phyloP scores from a whole-genome alignment of 805 yeast species.

The fission yeast (Schizosaccharomyces pombe) region DNA sequence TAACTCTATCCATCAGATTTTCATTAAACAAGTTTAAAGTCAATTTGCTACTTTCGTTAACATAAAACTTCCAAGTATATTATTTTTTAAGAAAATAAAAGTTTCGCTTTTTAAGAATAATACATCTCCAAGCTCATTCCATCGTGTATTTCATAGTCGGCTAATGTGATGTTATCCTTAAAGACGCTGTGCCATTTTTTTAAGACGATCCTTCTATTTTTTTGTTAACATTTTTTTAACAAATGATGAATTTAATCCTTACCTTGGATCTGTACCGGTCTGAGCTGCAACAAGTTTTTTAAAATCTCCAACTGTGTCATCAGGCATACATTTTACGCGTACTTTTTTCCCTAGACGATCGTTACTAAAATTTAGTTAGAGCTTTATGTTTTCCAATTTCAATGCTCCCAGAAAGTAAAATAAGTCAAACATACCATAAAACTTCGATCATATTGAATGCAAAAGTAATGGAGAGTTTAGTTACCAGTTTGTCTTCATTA shows the following conservation, averaged over 20 bases:
- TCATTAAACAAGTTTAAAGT: no score
- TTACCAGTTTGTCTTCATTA: no score
- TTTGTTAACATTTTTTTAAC: not conserved
- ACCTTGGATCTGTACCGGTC: conserved; percentile 45
- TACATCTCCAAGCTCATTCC: conserved; percentile 73
- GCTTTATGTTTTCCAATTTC: not conserved
- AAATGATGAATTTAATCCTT: conserved; percentile 16
- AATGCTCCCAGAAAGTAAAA: not conserved
- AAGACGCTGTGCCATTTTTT: conserved; percentile 68
- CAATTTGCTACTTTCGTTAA: no score
- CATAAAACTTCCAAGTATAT: not conserved
- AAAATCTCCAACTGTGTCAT: conserved; percentile 74
- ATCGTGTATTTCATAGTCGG: conserved; percentile 85
- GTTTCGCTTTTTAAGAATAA: not conserved
- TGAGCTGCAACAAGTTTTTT: conserved; percentile 65
- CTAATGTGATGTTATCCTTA: conserved; percentile 75
- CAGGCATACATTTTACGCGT: conserved; percentile 63
- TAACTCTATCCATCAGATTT: no score
- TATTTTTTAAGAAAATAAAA: not conserved
- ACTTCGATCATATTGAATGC: conserved; percentile 74
- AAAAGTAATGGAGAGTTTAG: no score
- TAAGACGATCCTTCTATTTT: conserved; percentile 24
- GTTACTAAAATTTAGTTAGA: conserved; percentile 3
- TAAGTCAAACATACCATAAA: conserved; percentile 25
- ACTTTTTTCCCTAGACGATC: conserved; percentile 63